phyloP scores from a whole-genome alignment of 352 stramenopile species.

The Aphanomyces euteiches region DNA sequence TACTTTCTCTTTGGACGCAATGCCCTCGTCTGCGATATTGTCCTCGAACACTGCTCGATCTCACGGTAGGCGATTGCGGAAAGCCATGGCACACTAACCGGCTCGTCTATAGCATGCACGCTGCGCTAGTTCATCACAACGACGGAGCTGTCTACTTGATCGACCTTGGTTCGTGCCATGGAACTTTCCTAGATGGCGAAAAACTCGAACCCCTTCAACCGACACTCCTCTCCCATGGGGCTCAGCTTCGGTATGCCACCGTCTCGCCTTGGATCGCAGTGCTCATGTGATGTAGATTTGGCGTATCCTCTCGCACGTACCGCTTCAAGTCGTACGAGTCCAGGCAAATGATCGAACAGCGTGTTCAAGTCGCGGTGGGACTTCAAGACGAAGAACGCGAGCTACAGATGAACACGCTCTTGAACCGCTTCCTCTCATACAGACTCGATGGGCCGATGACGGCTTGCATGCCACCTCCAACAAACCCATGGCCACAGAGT shows the following conservation, averaged over 20 bases:
- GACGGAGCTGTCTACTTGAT: constrained; percentile 72
- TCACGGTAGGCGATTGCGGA: constrained; percentile 37
- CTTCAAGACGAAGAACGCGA: constrained; percentile 55
- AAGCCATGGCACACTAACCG: neutral
- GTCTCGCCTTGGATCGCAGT: neutral
- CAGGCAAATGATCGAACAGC: constrained; percentile 61
- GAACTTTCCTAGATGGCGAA: constrained; percentile 68
- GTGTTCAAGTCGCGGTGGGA: constrained; percentile 48
- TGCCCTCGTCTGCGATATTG: constrained; percentile 68
- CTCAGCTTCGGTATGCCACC: constrained; percentile 47
- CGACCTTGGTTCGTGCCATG: constrained; percentile 72
- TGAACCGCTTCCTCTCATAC: constrained; percentile 76
- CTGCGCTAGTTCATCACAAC: constrained; percentile 65
- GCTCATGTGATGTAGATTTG: constrained; percentile 41
- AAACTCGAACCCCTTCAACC: constrained; percentile 55
- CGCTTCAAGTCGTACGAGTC: constrained; percentile 82
- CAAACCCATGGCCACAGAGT: constrained; percentile 23
- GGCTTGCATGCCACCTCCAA: neutral
- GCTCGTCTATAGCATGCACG: constrained; percentile 46
- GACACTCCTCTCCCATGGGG: constrained; percentile 61
- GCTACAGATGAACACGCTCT: constrained; percentile 74
- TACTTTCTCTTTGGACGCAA: constrained; percentile 77
- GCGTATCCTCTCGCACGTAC: constrained; percentile 71
- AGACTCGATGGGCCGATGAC: constrained; percentile 62
- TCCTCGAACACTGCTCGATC: constrained; percentile 80